A percentile compares a stretch with the other conserved stretches of the same genome.
These are phyloP conservation scores for Conidiobolus incongruus DNA, from an alignment of 371 early-diverging fungal species.

Conservation along the genomic window DNA sequence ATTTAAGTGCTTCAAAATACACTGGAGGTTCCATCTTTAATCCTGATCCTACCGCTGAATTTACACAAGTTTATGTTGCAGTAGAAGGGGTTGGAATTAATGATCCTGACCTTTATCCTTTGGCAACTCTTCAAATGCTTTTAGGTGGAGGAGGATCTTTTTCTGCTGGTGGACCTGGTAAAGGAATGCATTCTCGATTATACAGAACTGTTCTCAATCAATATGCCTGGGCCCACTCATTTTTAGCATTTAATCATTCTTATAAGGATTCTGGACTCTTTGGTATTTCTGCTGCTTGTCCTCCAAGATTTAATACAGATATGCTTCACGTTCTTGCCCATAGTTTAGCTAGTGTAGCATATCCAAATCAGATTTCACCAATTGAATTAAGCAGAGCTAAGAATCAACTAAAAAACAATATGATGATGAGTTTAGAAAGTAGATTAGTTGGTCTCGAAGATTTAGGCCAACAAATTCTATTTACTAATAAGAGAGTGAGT, in stretches of 20 bases:
- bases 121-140: conserved; percentile 73
- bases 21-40: conserved; percentile 60
- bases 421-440: conserved; percentile 85
- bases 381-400: conserved; percentile 70
- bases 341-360: conserved; percentile 52
- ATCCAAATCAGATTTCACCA: conserved; percentile 15
- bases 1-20: conserved; percentile 33
- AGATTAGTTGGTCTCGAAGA: conserved; percentile 86
- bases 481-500: conserved; percentile 44
- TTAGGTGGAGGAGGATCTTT: conserved; percentile 94
- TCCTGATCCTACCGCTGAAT: conserved; percentile 24
- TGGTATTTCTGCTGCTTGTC: conserved; percentile 77
- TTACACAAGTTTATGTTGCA: conserved; percentile 74
- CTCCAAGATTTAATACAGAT: conserved; percentile 33
- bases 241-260: conserved; percentile 72
- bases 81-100: conserved; percentile 62
- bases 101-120: conserved; percentile 73
- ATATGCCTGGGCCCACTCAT: conserved; percentile 82
- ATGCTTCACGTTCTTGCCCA: conserved; percentile 62
- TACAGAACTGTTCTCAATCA: conserved; percentile 88
- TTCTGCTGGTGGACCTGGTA: conserved; percentile 95
- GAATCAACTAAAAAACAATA: conserved; percentile 77
- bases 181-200: conserved; percentile 94
- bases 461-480: conserved; percentile 76
- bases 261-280: conserved; percentile 82